Conservation (phyloP, 805 yeast genomes). For the Candida methanosorbosa region DNA sequence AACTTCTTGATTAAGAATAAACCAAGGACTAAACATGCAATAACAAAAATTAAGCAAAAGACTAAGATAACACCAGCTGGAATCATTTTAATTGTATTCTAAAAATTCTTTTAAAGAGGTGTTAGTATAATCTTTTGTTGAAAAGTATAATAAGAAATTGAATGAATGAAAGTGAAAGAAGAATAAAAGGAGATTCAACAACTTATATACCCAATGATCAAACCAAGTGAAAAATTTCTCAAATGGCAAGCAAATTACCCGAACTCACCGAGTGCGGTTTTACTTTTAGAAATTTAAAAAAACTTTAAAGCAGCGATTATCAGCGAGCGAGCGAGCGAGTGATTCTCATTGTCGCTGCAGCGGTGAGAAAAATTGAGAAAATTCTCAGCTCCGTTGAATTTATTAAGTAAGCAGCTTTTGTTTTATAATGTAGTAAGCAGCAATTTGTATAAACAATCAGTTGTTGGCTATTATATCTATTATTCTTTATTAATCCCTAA, state of each 20-base stretch:
- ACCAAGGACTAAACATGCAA: slow-evolving; percentile 21
- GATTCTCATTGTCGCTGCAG: no score
- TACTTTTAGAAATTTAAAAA: no score
- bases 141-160: background rate
- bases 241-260: background rate
- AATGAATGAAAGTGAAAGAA: background rate
- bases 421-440: no score
- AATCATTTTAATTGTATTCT: slow-evolving; percentile 33
- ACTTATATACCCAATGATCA: background rate
- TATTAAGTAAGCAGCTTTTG: no score
- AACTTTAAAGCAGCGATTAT: background rate
- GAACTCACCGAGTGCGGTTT: no score
- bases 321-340: background rate
- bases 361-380: no score
- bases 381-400: no score
- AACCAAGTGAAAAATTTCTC: background rate
- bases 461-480: no score
- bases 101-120: background rate
- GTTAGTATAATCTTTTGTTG: background rate
- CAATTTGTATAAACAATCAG: no score
- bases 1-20: slow-evolving; percentile 23
- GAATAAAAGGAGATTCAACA: background rate
- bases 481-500: no score
- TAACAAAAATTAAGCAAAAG: slow-evolving; percentile 44
- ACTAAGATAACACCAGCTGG: slow-evolving; percentile 63